Evolutionary conservation across 192 early-diverging fungal species (phyloP), one percentile per base, ranked within the genome.

Genomic region (Linnemannia hyalina): DNA sequence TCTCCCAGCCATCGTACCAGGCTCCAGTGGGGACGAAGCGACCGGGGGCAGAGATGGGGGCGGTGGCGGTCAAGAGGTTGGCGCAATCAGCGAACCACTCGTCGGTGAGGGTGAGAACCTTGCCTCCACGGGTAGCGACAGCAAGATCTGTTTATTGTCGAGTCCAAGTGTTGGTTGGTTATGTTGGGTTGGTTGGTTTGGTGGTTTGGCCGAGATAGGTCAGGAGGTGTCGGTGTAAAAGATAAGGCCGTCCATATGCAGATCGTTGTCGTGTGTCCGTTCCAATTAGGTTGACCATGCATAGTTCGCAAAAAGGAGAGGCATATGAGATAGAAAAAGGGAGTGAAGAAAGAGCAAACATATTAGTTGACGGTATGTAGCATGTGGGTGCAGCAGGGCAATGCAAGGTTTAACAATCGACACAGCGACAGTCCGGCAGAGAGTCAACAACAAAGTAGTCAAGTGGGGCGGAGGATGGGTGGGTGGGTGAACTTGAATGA

Each of bases 1-100:
- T 95, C 92, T 99, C 98, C 98, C 98, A 99, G 9, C 97, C 97
- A 78, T 96, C 95, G 89, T 94, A 94, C 95, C 93, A 95, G 73
- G 93, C 93, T 75, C 95, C 95, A 46, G 91, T 90, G 93, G 90
- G 91, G 47, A 91, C 92, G 82, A 92, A 91, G 32, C 88, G 89
- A 35, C 89, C 88, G 47, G 90, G 89, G 78, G 93, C 89, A 70
- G 89, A 90, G 36, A 97, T 91, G 4, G 98, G 94, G 29, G 93
- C 92, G 41, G 88, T 85, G 63, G 94, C 92, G 77, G 93, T 93
- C 47, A 99, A 88, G 81, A 98, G 90, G 89, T 95, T 97, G 54
- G 92, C 90, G 38, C 95, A 95, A 73, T 94, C 93, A 38, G 94
- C 94, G 85, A 99, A 99, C 91, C 98, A 99, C 85, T 99, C 98